Base-by-base conservation (phyloP, 805 yeast genomes). In the Kregervanrija pseudodelftensis region DNA sequence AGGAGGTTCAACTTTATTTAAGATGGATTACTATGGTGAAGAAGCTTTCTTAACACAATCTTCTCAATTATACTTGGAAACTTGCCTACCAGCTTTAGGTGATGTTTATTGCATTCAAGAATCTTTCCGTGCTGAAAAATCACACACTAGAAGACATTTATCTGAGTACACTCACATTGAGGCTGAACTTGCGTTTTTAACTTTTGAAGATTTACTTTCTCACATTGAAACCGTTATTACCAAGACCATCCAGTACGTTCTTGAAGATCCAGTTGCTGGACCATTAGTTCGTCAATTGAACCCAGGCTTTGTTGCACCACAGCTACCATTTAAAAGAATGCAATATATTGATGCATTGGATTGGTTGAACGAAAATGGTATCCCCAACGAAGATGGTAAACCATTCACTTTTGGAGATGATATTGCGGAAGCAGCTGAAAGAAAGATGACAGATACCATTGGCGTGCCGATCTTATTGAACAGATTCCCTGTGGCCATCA, bases 371-470 rank as follows among this genome's bases (percentile, higher is more conserved):
- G 97, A 90, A 69, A 88, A 91, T 69, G 91, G 84, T 44, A 80
- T 95, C 59, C 81, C 82, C 60, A 93, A 91, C 77, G 99, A 93
- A 73, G 96, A 91, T 11, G 97, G 93, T 51, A 85, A 88, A 64
- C 70, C 73, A 55, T 93, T 91, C 82, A 79, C 84, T 69, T 93
- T 93, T 56, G 99, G 99, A 66, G 99, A 93, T 63, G 99, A 93
- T 66, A 93, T 93, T 53, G 97, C 98, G 49, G 99, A 93, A 72
- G 99, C 99, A 45, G 99, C 97, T 48, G 99, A 93, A 77, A 85
- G 99, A 66, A 86, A 83, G 68, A 93, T 93, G 99, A 88, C 96
- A 32, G 99, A 93, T 65, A 77, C 85, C 48, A 84, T 93, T 65
- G 90, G 90, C 61, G 85, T 77, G 52, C 99, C 99, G 53, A 90